phyloP scores from a whole-genome alignment of 2,329 filamentous ascomycete genomes.

The Epichloe festucae region DNA sequence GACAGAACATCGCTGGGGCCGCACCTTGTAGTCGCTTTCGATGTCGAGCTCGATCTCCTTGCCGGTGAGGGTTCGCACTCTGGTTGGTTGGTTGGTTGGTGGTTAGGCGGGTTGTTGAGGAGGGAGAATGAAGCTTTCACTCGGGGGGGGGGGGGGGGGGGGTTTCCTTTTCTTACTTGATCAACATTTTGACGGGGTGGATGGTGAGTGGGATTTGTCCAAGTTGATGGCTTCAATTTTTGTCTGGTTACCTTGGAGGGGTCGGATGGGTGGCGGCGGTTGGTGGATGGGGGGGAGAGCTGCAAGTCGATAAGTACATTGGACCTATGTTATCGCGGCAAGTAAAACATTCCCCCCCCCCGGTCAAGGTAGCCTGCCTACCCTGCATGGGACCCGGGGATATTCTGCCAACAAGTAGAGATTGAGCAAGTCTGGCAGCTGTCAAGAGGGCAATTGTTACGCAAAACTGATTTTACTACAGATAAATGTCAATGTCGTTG shows the following conservation, averaged over 20 bases:
- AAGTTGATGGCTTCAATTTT: neutral
- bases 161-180: constrained; percentile 29
- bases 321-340: too few species aligned
- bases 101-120: neutral
- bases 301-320: too few species aligned
- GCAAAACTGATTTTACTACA: too few species aligned
- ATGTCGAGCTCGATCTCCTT: constrained; percentile 99
- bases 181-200: constrained; percentile 24
- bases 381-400: too few species aligned
- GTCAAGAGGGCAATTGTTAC: too few species aligned
- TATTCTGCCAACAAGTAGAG: too few species aligned
- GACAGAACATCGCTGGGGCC: neutral
- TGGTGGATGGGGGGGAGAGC: neutral
- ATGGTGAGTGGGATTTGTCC: neutral
- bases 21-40: constrained; percentile 83
- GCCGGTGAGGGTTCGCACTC: constrained; percentile 92
- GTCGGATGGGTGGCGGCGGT: neutral
- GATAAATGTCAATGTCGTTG: too few species aligned
- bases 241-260: neutral
- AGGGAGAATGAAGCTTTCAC: neutral
- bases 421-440: too few species aligned
- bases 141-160: too few species aligned
- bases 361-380: too few species aligned
- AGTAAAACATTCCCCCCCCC: too few species aligned
- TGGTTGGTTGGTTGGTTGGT: constrained; percentile 22